Evolutionary conservation across 2,329 filamentous ascomycete genomes (phyloP).

Genomic region (Botryotinia narcissicola): DNA sequence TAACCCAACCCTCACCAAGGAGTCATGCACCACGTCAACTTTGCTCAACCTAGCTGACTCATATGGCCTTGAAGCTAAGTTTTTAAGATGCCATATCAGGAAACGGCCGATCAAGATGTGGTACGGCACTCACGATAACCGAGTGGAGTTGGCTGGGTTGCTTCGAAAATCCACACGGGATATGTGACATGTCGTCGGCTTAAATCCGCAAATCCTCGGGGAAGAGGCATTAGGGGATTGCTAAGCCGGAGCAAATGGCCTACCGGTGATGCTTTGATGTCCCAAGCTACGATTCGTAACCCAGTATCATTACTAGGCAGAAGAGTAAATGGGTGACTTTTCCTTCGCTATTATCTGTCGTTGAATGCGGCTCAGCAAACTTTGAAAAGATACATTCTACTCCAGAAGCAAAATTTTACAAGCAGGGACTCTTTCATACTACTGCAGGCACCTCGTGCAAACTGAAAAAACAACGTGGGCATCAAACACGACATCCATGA

Average conservation of each 20-base stretch:
- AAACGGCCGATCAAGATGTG: neutral
- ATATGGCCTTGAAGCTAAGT: neutral
- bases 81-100: neutral
- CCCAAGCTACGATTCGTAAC: neutral
- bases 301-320: neutral
- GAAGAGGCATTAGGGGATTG: neutral
- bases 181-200: neutral
- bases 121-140: neutral
- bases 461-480: neutral
- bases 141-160: neutral
- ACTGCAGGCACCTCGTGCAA: conserved; percentile 1
- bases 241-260: neutral
- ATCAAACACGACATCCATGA: neutral
- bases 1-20: neutral
- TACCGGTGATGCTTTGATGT: neutral
- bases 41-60: conserved; percentile 12
- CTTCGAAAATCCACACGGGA: neutral
- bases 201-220: conserved; percentile 4
- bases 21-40: conserved; percentile 11
- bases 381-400: neutral
- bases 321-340: neutral
- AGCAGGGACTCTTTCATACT: neutral
- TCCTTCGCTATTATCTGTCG: neutral
- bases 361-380: neutral
- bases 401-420: neutral